Conservation (phyloP, 352 stramenopile species). For the Phytopythium chamaehyphon region DNA sequence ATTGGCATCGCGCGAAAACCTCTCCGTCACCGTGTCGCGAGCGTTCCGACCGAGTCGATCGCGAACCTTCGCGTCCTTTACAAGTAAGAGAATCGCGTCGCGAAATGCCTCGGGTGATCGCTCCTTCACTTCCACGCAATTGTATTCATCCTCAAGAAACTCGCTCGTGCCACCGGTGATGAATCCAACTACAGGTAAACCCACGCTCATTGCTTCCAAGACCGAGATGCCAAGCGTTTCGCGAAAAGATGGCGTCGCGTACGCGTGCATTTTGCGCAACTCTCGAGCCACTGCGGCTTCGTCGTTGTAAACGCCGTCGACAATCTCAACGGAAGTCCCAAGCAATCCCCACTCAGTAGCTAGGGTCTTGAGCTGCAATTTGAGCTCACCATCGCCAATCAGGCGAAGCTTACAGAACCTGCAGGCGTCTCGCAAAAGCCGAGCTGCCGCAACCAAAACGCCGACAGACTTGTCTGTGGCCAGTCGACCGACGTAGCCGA, state of each 20-base stretch:
- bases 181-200: constrained; percentile 48
- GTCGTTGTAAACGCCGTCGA: constrained; percentile 43
- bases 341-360: constrained; percentile 27
- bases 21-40: constrained; percentile 25
- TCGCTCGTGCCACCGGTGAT: constrained; percentile 33
- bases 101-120: constrained; percentile 23
- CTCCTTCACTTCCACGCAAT: constrained; percentile 34
- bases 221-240: constrained; percentile 53
- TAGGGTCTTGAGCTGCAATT: constrained; percentile 18
- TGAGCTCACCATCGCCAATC: constrained; percentile 34
- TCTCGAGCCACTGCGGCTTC: constrained; percentile 22
- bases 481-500: constrained; percentile 46
- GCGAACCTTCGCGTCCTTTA: constrained; percentile 14
- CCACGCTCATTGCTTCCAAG: constrained; percentile 58
- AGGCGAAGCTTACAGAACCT: constrained; percentile 21
- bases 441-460: constrained; percentile 27
- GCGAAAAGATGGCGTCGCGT: constrained; percentile 32
- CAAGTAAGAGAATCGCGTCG: constrained; percentile 24
- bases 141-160: constrained; percentile 39
- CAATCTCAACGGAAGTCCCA: constrained; percentile 27
- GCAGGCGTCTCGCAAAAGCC: constrained; percentile 19
- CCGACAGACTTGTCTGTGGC: constrained; percentile 48
- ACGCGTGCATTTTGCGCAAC: constrained; percentile 37
- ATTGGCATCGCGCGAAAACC: constrained; percentile 21
- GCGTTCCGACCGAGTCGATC: constrained; percentile 26